Evolutionary conservation across 2,329 filamentous ascomycete genomes (phyloP).

Genomic region (Talaromyces marneffei): DNA sequence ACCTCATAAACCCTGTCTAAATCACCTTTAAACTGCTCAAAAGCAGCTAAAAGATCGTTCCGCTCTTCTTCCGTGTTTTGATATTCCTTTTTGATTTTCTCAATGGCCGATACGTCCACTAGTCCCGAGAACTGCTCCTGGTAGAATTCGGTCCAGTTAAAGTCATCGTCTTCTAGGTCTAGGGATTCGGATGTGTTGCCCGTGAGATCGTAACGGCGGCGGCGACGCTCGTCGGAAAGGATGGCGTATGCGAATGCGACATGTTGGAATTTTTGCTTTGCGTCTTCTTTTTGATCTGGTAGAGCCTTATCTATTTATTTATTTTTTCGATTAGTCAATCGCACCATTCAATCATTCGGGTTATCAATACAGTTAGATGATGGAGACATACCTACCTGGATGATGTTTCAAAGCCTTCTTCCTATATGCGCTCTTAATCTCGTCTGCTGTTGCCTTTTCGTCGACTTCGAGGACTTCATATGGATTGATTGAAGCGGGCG

Average conservation of each 20-base stretch:
- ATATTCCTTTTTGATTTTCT: constrained; percentile 70
- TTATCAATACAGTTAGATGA: too few relatives aligned
- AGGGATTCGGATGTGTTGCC: constrained; percentile 83
- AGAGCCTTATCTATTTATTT: constrained; percentile 68
- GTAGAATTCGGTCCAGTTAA: constrained; percentile 90
- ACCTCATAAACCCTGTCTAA: constrained; percentile 72
- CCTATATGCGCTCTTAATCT: constrained; percentile 87
- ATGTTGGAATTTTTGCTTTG: constrained; percentile 77
- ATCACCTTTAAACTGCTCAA: constrained; percentile 65
- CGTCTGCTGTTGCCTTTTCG: constrained; percentile 63
- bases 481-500: constrained; percentile 65
- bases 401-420: constrained; percentile 85
- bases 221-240: constrained; percentile 73
- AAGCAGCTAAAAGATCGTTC: constrained; percentile 69
- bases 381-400: constrained; percentile 67
- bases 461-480: constrained; percentile 73
- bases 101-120: constrained; percentile 67
- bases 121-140: constrained; percentile 73
- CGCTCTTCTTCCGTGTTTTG: constrained; percentile 81
- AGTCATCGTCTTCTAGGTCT: constrained; percentile 62
- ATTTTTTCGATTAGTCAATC: too few relatives aligned
- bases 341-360: too few relatives aligned
- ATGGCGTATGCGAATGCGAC: constrained; percentile 93
- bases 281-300: constrained; percentile 60
- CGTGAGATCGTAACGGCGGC: constrained; percentile 81